These are phyloP conservation scores for Psilocybe tampanensis DNA, from an alignment of 768 basidiomycete species.

Conservation along the genomic window DNA sequence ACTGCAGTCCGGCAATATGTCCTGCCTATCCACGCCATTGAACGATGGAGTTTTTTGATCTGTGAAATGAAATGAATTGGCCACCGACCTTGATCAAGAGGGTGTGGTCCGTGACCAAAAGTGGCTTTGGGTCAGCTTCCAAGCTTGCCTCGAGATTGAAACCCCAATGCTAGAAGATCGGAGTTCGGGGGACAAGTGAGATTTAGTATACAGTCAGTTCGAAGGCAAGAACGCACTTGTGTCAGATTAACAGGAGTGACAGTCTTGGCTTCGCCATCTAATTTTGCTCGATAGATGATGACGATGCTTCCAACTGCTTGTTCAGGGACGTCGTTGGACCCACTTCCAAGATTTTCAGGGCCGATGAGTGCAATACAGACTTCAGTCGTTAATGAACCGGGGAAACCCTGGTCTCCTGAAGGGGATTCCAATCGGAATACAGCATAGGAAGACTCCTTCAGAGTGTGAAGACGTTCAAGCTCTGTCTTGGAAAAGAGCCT, in stretches of 20 bases:
- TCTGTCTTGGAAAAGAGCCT: constrained; percentile 62
- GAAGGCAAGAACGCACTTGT: constrained; percentile 48
- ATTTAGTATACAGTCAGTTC: not conserved
- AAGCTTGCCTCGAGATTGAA: constrained; percentile 80
- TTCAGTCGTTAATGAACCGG: constrained; percentile 63
- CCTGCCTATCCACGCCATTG: constrained; percentile 42
- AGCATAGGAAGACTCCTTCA: constrained; percentile 37
- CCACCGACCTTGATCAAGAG: constrained; percentile 41
- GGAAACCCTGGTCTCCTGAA: constrained; percentile 74
- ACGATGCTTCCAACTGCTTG: constrained; percentile 65
- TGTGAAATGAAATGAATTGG: not conserved
- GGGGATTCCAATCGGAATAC: constrained; percentile 61
- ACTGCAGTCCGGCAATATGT: constrained; percentile 53
- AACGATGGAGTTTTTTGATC: constrained; percentile 5
- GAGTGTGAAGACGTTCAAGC: constrained; percentile 40
- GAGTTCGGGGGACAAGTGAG: not conserved
- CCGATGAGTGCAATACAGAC: constrained; percentile 52
- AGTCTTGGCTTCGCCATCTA: constrained; percentile 46
- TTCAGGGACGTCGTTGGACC: constrained; percentile 32
- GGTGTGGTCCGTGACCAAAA: constrained; percentile 53
- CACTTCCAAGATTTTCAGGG: constrained; percentile 22
- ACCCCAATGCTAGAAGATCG: constrained; percentile 66
- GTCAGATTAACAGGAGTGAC: constrained; percentile 80
- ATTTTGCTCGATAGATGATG: constrained; percentile 69
- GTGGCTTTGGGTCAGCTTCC: constrained; percentile 38